Percentiles rank a stretch among this genome's conserved stretches.
Evolutionary conservation across 768 basidiomycete species (phyloP).

Genomic region (Royoungia palumana): DNA sequence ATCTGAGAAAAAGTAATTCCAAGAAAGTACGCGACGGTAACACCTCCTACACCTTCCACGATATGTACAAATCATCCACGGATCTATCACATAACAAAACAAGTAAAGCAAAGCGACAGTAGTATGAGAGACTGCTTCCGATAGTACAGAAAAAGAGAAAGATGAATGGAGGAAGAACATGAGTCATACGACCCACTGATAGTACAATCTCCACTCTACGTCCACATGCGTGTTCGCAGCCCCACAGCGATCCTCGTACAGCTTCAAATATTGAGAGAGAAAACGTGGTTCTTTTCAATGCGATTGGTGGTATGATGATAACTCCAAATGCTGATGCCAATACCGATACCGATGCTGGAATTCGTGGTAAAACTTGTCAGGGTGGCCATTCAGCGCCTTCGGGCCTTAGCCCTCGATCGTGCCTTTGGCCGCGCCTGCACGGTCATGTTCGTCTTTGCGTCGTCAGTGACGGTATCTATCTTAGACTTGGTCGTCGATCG

Average conservation of each 20-base stretch:
- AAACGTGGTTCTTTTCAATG: conserved; percentile 18
- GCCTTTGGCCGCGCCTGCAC: conserved; percentile 31
- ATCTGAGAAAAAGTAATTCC: conserved; percentile 4
- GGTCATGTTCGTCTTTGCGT: conserved; percentile 16
- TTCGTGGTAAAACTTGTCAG: conserved; percentile 8
- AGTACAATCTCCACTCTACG: conserved; percentile 20
- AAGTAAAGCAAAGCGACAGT: conserved; percentile 21
- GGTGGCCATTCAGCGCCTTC: conserved; percentile 27
- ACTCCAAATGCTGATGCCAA: conserved; percentile 13
- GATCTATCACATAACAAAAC: conserved; percentile 20
- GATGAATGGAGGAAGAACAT: conserved; percentile 2
- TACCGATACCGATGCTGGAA: conserved; percentile 15
- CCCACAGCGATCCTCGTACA: conserved; percentile 16
- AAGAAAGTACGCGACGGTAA: conserved; percentile 21
- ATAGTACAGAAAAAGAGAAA: conserved; percentile 17
- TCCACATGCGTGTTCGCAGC: conserved; percentile 5
- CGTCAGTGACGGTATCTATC: conserved; percentile 8
- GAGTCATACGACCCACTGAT: conserved; percentile 9
- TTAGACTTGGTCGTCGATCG: conserved; percentile 15
- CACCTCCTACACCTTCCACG: conserved; percentile 10
- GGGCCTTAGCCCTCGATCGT: conserved; percentile 27
- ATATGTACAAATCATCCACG: conserved; percentile 24
- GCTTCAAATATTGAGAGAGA: conserved; percentile 19
- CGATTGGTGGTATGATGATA: conserved; percentile 21
- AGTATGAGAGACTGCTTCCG: conserved; percentile 9